These are phyloP conservation scores for Alloteropsis semialata DNA, from an alignment of 176 grass and related monocot species.

Conservation along the genomic window DNA sequence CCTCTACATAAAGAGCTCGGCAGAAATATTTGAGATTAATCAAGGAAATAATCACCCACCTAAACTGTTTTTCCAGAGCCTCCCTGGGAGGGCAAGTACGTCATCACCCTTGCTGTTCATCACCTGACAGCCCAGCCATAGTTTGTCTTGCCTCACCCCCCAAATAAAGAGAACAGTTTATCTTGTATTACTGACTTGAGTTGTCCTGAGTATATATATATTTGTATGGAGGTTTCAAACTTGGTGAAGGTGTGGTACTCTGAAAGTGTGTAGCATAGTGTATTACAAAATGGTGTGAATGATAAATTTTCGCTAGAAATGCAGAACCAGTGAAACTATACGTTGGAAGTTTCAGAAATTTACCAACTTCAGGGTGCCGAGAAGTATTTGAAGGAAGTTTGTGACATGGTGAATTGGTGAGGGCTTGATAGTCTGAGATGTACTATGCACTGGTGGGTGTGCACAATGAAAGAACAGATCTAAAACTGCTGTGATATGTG, in stretches of 20 bases:
- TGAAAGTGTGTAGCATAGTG: neutral
- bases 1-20: neutral
- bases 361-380: neutral
- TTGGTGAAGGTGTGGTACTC: neutral
- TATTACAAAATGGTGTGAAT: neutral
- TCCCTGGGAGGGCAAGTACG: neutral
- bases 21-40: neutral
- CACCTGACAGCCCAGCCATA: neutral
- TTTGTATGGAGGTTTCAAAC: neutral
- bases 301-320: neutral
- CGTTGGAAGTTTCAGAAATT: neutral
- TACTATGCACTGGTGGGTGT: neutral
- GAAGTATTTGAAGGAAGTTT: constrained; percentile 8
- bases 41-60: neutral
- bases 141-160: neutral
- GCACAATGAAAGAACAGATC: neutral
- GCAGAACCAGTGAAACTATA: neutral
- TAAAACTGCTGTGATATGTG: neutral
- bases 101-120: neutral
- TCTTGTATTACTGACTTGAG: neutral
- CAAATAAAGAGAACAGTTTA: neutral
- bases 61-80: neutral
- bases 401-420: neutral
- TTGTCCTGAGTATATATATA: neutral
- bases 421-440: neutral